Evolutionary conservation across 208 protist species (phyloP), one percentile per base, ranked within the genome.

Genomic region (Crithidia sp.): DNA sequence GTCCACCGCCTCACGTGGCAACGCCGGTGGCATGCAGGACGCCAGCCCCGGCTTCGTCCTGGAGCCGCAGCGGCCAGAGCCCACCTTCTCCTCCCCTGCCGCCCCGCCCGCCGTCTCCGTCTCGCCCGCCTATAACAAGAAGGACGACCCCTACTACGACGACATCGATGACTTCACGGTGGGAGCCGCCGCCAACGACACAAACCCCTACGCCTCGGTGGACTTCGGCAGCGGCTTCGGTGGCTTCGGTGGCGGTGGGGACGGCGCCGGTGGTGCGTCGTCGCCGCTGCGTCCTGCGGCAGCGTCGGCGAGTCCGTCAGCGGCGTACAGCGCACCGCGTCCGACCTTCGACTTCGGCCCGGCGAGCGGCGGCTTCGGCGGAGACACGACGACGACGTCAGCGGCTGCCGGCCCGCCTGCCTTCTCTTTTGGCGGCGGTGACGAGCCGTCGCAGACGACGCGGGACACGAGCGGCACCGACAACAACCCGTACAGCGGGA

Each of bases 81-180:
- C 64, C 13, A 16, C 63, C 19, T 14, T 36, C 50, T n/a, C 61
- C 14, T 68, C 40, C 36, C 52, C 58, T 8, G 41, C 77, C 4
- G 69, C 68, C 36, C 54, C 71, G 49, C 54, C 71, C 7, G 44
- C 65, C 12, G 59, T 71, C 19, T 67, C 57, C 39, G 67, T 73
- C 10, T 47, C 44, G 4, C 39, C 19, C 0, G 53, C 74, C 37
- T 74, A 80, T 67, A 75, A 81, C 60, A 80, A 76, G 47, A 79
- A 63, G 12, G 76, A 87, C 43, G 79, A 92, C 67, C 87, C 87
- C 9, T 92, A 86, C 79, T 92, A 92, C 76, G 87, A 92, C 40
- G 84, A 89, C 56, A 92, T 92, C 66, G 84, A 92, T 58, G 84
- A 92, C 75, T 92, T 87, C 72, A 92, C 83, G 3, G 76, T 87